Base-by-base conservation (phyloP, 2,329 filamentous ascomycete genomes). In the Trichoderma pleuroti region DNA sequence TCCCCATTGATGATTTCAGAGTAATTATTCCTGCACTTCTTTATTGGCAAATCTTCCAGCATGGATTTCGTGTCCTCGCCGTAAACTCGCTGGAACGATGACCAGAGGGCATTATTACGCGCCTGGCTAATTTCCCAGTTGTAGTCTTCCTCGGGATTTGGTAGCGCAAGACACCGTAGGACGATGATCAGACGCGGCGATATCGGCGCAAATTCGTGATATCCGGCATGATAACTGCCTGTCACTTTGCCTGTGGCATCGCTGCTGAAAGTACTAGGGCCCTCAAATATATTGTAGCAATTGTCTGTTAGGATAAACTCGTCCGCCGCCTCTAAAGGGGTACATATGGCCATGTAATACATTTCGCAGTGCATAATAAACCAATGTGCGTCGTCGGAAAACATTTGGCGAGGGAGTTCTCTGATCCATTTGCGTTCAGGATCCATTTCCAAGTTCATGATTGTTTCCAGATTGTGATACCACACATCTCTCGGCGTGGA, bases 331-430 rank as follows among this genome's bases (percentile, higher is more conserved):
- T 32, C 24, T 0, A 9, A 34, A 24, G 62, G 46, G 9, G 62
- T 65, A 14, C 62, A 65, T 65, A 65, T 65, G 5, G 62, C 46
- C 62, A 65, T 65, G 6, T 65, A 65, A 34, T 30, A 52, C 4
- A 0, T 16, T 9, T 16, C n/a, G 6, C 32, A n/a, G 52, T 64
- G 61, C 26, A 24, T 34, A 24, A 26, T 34, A 52, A 64, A 64
- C 42, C 28, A 49, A 14, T 9, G 3, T 6, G 62, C 62, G 7
- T 54, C 30, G 6, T 16, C 8, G 3, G 16, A 6, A 26, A 54
- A 65, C n/a, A 65, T 65, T 12, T 24, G 24, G 0, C 3, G 1
- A 2, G 28, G 11, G 14, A 65, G 46, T 6, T 12, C 5, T 0
- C 0, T 1, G 7, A 6, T 7, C 62, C 62, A 65, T 2, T 54